A percentile compares a stretch with the other conserved stretches of the same genome.
phyloP scores from a whole-genome alignment of 768 basidiomycete genomes.

The Xerocomus spinulosus region DNA sequence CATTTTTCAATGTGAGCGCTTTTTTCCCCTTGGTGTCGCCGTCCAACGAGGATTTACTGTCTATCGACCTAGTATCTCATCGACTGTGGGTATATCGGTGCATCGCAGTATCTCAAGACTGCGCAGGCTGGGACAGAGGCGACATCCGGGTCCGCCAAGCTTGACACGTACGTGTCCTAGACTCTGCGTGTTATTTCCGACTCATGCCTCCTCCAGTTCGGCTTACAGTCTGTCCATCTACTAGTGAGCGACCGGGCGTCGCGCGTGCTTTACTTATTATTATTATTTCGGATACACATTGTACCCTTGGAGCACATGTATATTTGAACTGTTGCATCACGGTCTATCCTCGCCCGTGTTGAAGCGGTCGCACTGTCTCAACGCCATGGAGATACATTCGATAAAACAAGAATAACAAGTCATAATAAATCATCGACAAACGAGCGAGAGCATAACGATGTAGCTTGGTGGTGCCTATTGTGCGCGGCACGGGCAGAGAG shows the following conservation, averaged over 20 bases:
- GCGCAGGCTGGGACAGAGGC: constrained; percentile 63
- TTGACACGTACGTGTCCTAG: constrained; percentile 45
- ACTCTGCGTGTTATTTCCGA: not conserved
- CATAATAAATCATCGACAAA: constrained; percentile 13
- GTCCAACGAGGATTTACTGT: too few relatives aligned
- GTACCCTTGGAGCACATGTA: not conserved
- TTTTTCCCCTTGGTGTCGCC: too few relatives aligned
- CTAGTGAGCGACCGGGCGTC: constrained; percentile 18
- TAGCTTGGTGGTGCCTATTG: constrained; percentile 18
- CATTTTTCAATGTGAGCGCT: constrained; percentile 44
- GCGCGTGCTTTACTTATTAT: not conserved
- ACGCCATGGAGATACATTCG: constrained; percentile 24
- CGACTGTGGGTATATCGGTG: constrained; percentile 38
- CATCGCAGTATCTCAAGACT: constrained; percentile 53
- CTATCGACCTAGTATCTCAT: constrained; percentile 47
- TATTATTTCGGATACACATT: not conserved
- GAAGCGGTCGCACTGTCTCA: not conserved
- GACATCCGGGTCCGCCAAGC: constrained; percentile 50
- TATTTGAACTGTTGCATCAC: too few relatives aligned
- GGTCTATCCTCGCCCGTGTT: too few relatives aligned
- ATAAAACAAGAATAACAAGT: constrained; percentile 20
- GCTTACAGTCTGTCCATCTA: constrained; percentile 45
- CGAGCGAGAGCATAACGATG: constrained; percentile 26
- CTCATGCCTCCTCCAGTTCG: constrained; percentile 29
- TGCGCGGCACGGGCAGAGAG: constrained; percentile 14